Evolutionary conservation across 371 early-diverging fungal genomes (phyloP).

Genomic region (Apophysomyces elegans): DNA sequence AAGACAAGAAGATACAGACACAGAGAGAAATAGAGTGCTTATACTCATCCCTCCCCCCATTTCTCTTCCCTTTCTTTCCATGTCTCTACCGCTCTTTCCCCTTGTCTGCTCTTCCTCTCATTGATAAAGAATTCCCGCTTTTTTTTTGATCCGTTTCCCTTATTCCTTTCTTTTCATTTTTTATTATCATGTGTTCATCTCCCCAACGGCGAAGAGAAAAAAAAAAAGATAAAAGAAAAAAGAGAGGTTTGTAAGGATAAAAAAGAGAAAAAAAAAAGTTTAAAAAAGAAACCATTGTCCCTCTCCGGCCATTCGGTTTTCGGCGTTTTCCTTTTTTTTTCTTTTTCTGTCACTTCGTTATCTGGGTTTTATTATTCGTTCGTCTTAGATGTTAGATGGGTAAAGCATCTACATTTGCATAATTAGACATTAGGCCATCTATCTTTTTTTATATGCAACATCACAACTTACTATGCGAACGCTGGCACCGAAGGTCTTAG

Average conservation of each 20-base stretch:
- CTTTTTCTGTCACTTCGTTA: too few relatives aligned
- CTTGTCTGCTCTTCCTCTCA: not conserved
- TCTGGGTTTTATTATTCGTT: too few relatives aligned
- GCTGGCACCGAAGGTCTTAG: slow-evolving; percentile 90
- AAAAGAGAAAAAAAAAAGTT: slow-evolving; percentile 8
- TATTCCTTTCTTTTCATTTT: slow-evolving; percentile 1
- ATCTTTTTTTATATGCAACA: too few relatives aligned
- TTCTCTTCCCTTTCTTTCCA: not conserved
- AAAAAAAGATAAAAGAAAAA: slow-evolving; percentile 9
- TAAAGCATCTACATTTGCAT: slow-evolving; percentile 84
- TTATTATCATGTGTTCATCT: not conserved
- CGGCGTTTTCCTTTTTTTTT: too few relatives aligned
- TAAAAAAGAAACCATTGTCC: not conserved
- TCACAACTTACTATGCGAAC: slow-evolving; percentile 83
- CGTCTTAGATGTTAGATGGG: slow-evolving; percentile 85
- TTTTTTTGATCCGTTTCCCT: slow-evolving; percentile 10
- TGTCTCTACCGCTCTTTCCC: not conserved
- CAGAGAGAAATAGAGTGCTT: too few relatives aligned
- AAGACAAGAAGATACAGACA: too few relatives aligned
- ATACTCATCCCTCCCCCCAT: not conserved
- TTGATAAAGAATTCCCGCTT: not conserved
- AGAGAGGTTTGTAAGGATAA: too few relatives aligned
- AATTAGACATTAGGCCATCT: not conserved
- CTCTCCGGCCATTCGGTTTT: not conserved
- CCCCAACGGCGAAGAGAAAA: slow-evolving; percentile 11